Evolutionary conservation across 352 stramenopile genomes (phyloP), one percentile per base, ranked within the genome.

Genomic region (Phytophthora citrophthora): DNA sequence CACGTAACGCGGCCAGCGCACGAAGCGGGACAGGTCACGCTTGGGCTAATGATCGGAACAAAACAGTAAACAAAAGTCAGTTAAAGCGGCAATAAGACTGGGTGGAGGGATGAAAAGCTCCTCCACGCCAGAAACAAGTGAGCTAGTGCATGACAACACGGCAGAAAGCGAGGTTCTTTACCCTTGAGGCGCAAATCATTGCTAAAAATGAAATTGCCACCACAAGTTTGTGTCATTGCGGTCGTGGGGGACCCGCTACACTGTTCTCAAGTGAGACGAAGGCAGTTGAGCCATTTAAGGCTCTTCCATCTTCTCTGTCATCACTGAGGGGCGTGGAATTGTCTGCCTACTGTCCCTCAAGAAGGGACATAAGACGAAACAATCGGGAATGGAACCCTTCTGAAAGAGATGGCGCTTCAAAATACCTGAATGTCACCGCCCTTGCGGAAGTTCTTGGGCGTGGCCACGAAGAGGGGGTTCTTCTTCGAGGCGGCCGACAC

Each of bases 1-100:
- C 54, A 99, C 96, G 83, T 99, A 99, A 74, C 94, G 89, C 53
- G 98, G 97, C 98, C 97, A 99, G 70, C 96, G 96, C 29, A 99
- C 97, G 73, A 99, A 99, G 64, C 98, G 93, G 61, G 89, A 98
- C 62, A 99, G 83, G 83, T 99, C 97, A 70, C 93, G 93, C 71
- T 95, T 96, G 57, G 95, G 96, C 83, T 98, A 1, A 45, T 18
- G 8, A 68, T 74, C 5, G 3, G 32, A 68, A 58, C 1, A 70
- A 8, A 41, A 49, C 41, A 64, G n/a, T 15, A 24, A 11, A 32
- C 38, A 61, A 20, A 34, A 36, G 60, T 74, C 29, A 72, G 52
- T 11, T 74, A 61, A 32, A 53, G 12, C 26, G 38, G 23, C 15
- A 29, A 27, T 4, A 44, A 43, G 39, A 45, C 44, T 61, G 43